Evolutionary conservation across 306 rosid species (phyloP).

Genomic region (Sphenostylis stenocarpa): DNA sequence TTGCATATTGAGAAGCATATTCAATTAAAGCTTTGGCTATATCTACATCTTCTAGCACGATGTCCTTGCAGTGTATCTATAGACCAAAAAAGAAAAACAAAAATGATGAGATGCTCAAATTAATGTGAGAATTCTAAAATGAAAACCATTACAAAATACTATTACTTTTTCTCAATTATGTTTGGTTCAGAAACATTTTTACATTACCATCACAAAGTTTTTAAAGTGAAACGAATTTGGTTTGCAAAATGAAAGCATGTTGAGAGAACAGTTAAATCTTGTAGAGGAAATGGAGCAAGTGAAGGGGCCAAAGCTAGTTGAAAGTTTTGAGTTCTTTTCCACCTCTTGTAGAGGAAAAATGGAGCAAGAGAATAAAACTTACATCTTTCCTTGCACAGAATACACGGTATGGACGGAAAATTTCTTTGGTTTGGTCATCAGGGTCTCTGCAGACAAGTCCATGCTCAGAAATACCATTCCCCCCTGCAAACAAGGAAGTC

Average conservation of each 20-base stretch:
- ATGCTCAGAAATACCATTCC: slow-evolving; percentile 9
- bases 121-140: slow-evolving; percentile 15
- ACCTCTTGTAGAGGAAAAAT: too few relatives aligned
- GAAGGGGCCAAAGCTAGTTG: neutral
- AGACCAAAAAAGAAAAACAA: neutral
- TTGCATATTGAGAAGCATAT: slow-evolving; percentile 51
- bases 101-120: neutral
- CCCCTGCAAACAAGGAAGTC: slow-evolving; percentile 42
- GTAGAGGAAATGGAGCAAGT: neutral
- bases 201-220: neutral
- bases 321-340: neutral
- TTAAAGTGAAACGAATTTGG: neutral
- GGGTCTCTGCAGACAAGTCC: slow-evolving; percentile 43
- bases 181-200: neutral
- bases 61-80: slow-evolving; percentile 76
- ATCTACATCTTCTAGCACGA: slow-evolving; percentile 69
- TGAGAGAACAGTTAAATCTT: neutral
- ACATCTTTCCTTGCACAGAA: slow-evolving; percentile 91
- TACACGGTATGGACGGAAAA: slow-evolving; percentile 81
- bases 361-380: slow-evolving; percentile 36
- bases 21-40: slow-evolving; percentile 68
- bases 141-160: neutral
- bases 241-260: neutral
- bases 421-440: slow-evolving; percentile 57
- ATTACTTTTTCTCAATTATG: neutral